Base-by-base conservation (phyloP, 495 filamentous ascomycete genomes). In the Talaromyces borbonicus region DNA sequence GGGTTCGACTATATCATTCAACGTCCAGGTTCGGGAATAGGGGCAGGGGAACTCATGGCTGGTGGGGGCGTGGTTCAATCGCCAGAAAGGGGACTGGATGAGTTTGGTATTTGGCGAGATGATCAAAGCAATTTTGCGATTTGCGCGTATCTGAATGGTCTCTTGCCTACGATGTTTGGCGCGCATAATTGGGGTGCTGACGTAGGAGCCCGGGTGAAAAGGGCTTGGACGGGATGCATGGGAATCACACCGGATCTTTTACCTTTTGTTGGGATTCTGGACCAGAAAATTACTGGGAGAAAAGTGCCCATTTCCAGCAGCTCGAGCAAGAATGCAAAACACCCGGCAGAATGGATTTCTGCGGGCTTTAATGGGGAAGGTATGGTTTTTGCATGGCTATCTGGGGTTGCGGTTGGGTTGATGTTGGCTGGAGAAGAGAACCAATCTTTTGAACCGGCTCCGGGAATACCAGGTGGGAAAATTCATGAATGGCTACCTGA, bases 361-460 rank as follows among this genome's bases (percentile, higher is more conserved):
- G 67, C 63, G 1, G 72, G 68, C 4, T 75, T 65, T 47, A 52
- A 49, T 29, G 71, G 67, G 18, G 65, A 74, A 16, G 72, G 72
- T 16, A 70, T 75, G 64, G 63, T 55, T 3, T 14, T 49, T 18
- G 52, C 52, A 9, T 55, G 52, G 52, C 43, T 55, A n/a, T 55
- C 46, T 5, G 49, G 52, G 11, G 46, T 43, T 9, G 52, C 52
- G 8, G 49, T 55, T 15, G 52, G 31, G 8, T 41, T 55, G 37
- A 55, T 51, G 52, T 5, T 51, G 15, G 20, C 49, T n/a, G 52
- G 49, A 2, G 29, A 7, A 4, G 49, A 55, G 18, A 30, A 53
- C 4, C 18, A 47, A 46, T 18, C 26, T 18, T 24, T 37, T 15
- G 33, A 49, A 27, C 25, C 26, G 29, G 15, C 30, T 24, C 43